Evolutionary conservation across 2,329 filamentous ascomycete species (phyloP).

Genomic region (Sporothrix mexicana): DNA sequence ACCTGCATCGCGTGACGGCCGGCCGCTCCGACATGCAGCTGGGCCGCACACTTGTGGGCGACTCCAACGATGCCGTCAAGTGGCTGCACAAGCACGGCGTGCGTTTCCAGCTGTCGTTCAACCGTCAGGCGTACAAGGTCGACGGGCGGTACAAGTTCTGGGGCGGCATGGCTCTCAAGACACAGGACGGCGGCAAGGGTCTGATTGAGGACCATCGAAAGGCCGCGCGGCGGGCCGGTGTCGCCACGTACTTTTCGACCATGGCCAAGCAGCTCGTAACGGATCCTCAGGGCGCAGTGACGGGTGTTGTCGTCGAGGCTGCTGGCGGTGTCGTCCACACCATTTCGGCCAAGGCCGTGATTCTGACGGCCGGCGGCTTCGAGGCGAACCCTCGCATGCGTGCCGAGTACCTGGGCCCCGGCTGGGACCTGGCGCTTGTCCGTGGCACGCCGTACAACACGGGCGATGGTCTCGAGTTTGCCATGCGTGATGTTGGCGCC

Average conservation of each 20-base stretch:
- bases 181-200: constrained; percentile 64
- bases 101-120: constrained; percentile 65
- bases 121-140: constrained; percentile 70
- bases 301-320: constrained; percentile 43
- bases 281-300: constrained; percentile 44
- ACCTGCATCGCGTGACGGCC: constrained; percentile 62
- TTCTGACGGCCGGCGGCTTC: constrained; percentile 68
- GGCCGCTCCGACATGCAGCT: constrained; percentile 59
- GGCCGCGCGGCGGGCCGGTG: constrained; percentile 51
- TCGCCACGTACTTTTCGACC: constrained; percentile 55
- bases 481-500: constrained; percentile 57
- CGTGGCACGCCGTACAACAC: constrained; percentile 70
- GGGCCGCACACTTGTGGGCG: constrained; percentile 55
- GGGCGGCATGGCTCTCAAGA: constrained; percentile 68
- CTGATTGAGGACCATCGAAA: constrained; percentile 57
- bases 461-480: constrained; percentile 62
- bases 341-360: constrained; percentile 50
- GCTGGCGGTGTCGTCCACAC: constrained; percentile 35
- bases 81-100: constrained; percentile 63
- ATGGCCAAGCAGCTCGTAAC: constrained; percentile 50
- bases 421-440: constrained; percentile 67
- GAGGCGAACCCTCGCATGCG: constrained; percentile 65
- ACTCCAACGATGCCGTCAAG: constrained; percentile 57
- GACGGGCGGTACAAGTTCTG: constrained; percentile 67
- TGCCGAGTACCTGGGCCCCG: constrained; percentile 59